These are phyloP conservation scores for Macrolepiota fuliginosa DNA, from an alignment of 768 basidiomycete species.

Conservation along the genomic window DNA sequence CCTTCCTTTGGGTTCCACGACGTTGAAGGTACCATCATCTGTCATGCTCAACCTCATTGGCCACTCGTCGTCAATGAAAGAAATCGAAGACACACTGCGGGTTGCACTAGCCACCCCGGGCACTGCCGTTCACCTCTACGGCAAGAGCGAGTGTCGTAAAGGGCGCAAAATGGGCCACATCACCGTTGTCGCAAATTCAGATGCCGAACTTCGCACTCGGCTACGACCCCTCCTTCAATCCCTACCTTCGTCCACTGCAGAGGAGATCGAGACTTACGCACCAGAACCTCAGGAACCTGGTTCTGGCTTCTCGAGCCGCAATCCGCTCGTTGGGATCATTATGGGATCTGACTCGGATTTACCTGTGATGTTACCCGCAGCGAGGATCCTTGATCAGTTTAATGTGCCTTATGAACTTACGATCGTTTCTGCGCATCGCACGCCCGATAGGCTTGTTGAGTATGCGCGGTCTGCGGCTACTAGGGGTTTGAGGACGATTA, in stretches of 20 bases:
- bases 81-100: conserved; percentile 54
- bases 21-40: conserved; percentile 80
- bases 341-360: conserved; percentile 99
- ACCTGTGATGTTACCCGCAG: conserved; percentile 89
- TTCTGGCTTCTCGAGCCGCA: conserved; percentile 54
- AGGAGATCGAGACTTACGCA: conserved; percentile 53
- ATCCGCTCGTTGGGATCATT: conserved; percentile 88
- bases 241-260: conserved; percentile 46
- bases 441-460: conserved; percentile 79
- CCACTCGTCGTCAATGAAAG: conserved; percentile 60
- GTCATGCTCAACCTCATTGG: conserved; percentile 97
- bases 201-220: conserved; percentile 65
- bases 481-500: conserved; percentile 70
- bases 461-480: conserved; percentile 74
- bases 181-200: conserved; percentile 81
- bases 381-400: conserved; percentile 82
- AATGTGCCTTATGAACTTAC: conserved; percentile 87
- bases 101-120: conserved; percentile 71
- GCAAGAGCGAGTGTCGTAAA: conserved; percentile 85
- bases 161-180: conserved; percentile 99
- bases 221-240: conserved; percentile 74
- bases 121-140: conserved; percentile 85
- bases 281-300: conserved; percentile 42
- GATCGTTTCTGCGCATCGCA: conserved; percentile 96
- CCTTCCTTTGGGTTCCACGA: conserved; percentile 86